Conservation (phyloP, 31 red algal genomes). For the Asparagopsis taxiformis region DNA sequence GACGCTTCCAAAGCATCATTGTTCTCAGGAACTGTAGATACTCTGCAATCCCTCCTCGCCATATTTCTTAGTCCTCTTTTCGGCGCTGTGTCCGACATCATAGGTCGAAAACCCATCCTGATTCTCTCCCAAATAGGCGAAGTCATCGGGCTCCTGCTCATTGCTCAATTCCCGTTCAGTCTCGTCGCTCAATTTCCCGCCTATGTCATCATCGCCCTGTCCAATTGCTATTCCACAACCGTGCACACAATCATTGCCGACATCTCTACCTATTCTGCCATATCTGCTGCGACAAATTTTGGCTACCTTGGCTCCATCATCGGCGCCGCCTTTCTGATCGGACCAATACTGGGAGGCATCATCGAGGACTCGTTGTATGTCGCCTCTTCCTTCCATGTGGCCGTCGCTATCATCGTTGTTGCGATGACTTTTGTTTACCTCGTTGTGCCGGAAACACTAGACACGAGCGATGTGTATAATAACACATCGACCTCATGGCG, state of each 20-base stretch:
- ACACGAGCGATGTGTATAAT: too few species aligned
- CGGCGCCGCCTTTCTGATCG: constrained; percentile 49
- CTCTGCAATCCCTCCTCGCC: constrained; percentile 36
- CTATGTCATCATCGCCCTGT: constrained; percentile 33
- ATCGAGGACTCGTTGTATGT: constrained; percentile 39
- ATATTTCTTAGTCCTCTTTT: constrained; percentile 50
- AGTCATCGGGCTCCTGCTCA: constrained; percentile 26
- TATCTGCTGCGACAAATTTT: constrained; percentile 29
- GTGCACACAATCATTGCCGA: constrained; percentile 56
- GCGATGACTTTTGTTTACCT: constrained; percentile 22
- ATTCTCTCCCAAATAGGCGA: constrained; percentile 58
- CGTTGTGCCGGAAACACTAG: constrained; percentile 63
- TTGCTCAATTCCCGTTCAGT: constrained; percentile 25
- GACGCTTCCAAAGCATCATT: constrained; percentile 32
- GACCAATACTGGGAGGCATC: constrained; percentile 51
- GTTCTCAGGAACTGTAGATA: constrained; percentile 28
- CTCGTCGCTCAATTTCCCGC: constrained; percentile 32
- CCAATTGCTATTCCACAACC: constrained; percentile 50
- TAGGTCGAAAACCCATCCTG: constrained; percentile 57
- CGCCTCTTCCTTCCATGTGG: constrained; percentile 45
- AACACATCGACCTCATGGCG: too few species aligned
- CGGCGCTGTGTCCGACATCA: constrained; percentile 47
- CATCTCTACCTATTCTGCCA: constrained; percentile 11
- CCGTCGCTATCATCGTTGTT: constrained; percentile 16
- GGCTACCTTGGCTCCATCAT: constrained; percentile 43